These are phyloP conservation scores for Cicer yamashitae DNA, from an alignment of 306 rosid genomes.

Conservation along the genomic window DNA sequence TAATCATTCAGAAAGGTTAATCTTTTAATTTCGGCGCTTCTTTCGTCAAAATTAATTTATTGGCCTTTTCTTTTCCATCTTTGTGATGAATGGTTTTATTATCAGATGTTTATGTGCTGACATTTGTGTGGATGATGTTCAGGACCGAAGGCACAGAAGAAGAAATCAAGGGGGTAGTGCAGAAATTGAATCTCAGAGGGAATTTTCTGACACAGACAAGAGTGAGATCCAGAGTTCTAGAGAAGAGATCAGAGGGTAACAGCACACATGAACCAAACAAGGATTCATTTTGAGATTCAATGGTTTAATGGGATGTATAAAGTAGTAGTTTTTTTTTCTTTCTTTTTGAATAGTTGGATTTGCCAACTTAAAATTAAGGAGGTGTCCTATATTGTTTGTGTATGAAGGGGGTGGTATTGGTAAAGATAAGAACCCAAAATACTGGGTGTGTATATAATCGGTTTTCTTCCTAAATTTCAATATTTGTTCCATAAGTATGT, in stretches of 20 bases:
- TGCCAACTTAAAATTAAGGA: constrained; percentile 42
- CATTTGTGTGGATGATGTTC: constrained; percentile 39
- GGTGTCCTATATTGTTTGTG: constrained; percentile 48
- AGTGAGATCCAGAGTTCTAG: constrained; percentile 72
- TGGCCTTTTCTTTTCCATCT: background rate
- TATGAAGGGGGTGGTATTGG: constrained; percentile 58
- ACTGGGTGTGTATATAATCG: constrained; percentile 54
- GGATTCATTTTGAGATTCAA: constrained; percentile 47
- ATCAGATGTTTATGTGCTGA: background rate
- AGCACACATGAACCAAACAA: constrained; percentile 39
- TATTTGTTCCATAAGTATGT: constrained; percentile 33
- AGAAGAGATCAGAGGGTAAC: constrained; percentile 64
- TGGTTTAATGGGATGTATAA: constrained; percentile 50
- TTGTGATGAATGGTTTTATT: constrained; percentile 3
- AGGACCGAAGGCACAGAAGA: constrained; percentile 89
- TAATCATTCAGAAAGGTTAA: constrained; percentile 2
- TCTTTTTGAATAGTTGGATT: constrained; percentile 55
- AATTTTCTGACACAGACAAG: constrained; percentile 74
- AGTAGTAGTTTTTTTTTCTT: constrained; percentile 49
- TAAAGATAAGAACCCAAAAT: constrained; percentile 59
- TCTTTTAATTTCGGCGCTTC: background rate
- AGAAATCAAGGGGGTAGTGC: constrained; percentile 68
- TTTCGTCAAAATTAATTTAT: background rate
- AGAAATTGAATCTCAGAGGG: constrained; percentile 80
- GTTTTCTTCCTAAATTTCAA: constrained; percentile 37